Base-by-base conservation (phyloP, 2,329 filamentous ascomycete species). In the Ophiosphaerella narmari region DNA sequence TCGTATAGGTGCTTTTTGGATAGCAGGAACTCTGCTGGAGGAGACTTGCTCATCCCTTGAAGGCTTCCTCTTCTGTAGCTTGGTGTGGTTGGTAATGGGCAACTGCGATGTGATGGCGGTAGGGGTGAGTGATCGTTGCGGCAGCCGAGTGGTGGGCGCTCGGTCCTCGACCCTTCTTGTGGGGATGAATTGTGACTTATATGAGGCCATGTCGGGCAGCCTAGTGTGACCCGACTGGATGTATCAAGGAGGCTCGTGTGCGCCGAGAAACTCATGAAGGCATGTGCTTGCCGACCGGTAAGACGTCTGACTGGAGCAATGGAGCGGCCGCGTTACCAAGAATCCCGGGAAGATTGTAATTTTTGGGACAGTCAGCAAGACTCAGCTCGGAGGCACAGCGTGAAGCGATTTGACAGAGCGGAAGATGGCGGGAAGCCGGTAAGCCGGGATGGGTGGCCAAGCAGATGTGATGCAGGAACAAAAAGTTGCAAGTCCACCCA, bases 241-340 rank as follows among this genome's bases (percentile, higher is more conserved):
- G 65, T 74, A 58, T 60, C 62, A 67, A 65, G 53, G 53, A 61
- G 57, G 51, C 50, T 60, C 64, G 65, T 67, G 67, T 66, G 61
- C 60, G 62, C 63, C 57, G 62, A 63, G 67, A 63, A 67, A 70
- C 69, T 74, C 72, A 75, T 75, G 68, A 69, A 73, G 68, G 62
- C 71, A 72, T 73, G 55, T 66, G 62, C 62, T 62, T 54, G 46
- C 61, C 48, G 57, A 55, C 54, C 51, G 52, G 60, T 65, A 48
- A 55, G 59, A 59, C 58, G 56, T 49, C 60, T 43, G 46, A 45
- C 41, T 54, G 46, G 44, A 41, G 46, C 44, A 53, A 16, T 52
- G 52, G 18, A 61, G 55, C 46, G 52, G 59, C 34, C 60, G 59
- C 50, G 55, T 52, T 43, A 48, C 50, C 51, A 59, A 44, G 44